A percentile compares a stretch with the other conserved stretches of the same genome.
Evolutionary conservation across 345 rosid species (phyloP).

Genomic region (Eucalyptus viminalis): DNA sequence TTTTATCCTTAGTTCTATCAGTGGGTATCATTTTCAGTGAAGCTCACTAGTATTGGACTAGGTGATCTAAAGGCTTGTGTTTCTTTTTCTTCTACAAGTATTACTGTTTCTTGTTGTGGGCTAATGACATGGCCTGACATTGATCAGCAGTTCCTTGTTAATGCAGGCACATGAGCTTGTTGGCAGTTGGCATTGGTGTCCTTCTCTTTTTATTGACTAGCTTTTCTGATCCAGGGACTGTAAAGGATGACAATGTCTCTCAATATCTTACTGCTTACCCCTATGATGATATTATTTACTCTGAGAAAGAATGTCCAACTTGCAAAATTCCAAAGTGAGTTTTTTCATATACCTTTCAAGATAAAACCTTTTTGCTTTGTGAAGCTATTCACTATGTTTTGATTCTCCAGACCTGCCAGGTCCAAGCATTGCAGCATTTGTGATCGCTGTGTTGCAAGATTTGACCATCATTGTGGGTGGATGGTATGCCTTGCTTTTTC

Average conservation of each 20-base stretch:
- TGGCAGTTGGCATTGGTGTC: slow-evolving; percentile 66
- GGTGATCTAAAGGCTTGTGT: not conserved
- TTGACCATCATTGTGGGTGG: slow-evolving; percentile 99
- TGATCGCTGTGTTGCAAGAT: slow-evolving; percentile 85
- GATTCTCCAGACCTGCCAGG: slow-evolving; percentile 69
- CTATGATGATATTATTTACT: slow-evolving; percentile 60
- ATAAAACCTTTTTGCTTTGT: not conserved
- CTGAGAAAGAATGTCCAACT: slow-evolving; percentile 72
- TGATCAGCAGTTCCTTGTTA: not conserved
- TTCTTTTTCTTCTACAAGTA: not conserved
- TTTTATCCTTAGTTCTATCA: not conserved
- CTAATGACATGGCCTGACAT: not conserved
- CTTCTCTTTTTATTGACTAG: slow-evolving; percentile 65
- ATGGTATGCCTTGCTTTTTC: slow-evolving; percentile 32
- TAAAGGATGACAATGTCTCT: slow-evolving; percentile 53
- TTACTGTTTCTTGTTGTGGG: not conserved
- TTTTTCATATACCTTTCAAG: not conserved
- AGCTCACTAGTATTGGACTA: not conserved
- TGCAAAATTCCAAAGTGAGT: slow-evolving; percentile 83
- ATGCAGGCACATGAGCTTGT: slow-evolving; percentile 57
- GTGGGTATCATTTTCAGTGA: not conserved
- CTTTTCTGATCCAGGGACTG: slow-evolving; percentile 90
- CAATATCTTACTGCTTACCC: slow-evolving; percentile 67
- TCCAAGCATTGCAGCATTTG: slow-evolving; percentile 96
- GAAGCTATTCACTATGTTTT: not conserved